Percentiles rank a stretch among this genome's conserved stretches.
These are phyloP conservation scores for Lentithecium fluviatile DNA, from an alignment of 495 filamentous ascomycete genomes.

Conservation along the genomic window DNA sequence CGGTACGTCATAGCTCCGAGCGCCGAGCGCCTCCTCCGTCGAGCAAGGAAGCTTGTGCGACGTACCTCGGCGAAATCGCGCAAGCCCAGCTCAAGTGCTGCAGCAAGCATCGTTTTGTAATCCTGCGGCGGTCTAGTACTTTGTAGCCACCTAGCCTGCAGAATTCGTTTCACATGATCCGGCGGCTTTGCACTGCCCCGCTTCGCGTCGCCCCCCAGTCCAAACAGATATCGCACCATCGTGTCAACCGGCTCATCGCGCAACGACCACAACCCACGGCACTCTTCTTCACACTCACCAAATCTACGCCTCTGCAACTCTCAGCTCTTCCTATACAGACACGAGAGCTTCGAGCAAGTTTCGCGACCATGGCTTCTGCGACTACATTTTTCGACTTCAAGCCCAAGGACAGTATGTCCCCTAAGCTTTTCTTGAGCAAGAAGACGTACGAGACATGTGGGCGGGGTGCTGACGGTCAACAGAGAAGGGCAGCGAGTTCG, in stretches of 20 bases:
- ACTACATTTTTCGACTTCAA: slow-evolving; percentile 91
- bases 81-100: too few species aligned
- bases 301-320: too few species aligned
- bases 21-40: too few species aligned
- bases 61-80: too few species aligned
- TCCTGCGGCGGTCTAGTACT: not conserved
- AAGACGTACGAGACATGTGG: not conserved
- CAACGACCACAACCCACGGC: too few species aligned
- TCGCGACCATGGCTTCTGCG: slow-evolving; percentile 74
- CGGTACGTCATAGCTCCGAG: too few species aligned
- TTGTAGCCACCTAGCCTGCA: too few species aligned
- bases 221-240: not conserved
- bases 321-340: too few species aligned
- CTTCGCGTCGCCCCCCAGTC: not conserved
- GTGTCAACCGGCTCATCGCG: not conserved
- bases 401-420: slow-evolving; percentile 52
- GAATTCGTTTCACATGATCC: not conserved
- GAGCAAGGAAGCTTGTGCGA: too few species aligned
- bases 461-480: slow-evolving; percentile 8
- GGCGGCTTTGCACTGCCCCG: not conserved
- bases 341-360: not conserved
- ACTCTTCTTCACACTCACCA: too few species aligned
- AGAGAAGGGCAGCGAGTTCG: slow-evolving; percentile 74
- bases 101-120: not conserved
- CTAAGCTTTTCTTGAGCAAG: not conserved